Base-by-base conservation (phyloP, 164 flowering plant genomes). In the Litsea cubeba region DNA sequence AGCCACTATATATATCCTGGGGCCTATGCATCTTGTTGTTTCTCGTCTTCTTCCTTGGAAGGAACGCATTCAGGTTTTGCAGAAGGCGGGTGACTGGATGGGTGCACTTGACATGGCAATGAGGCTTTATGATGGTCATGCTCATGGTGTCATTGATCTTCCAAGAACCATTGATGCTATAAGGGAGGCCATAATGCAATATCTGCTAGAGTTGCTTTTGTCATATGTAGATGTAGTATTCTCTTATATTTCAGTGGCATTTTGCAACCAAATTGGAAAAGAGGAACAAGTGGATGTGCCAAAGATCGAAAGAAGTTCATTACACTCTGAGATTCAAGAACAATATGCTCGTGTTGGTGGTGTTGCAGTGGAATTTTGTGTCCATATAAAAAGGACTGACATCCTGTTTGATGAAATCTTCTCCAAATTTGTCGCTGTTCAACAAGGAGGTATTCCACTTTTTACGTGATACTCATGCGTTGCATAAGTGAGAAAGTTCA, bases 61-160 rank as follows among this genome's bases (percentile, higher is more conserved):
- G 80, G 99, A 95, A 74, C 83, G 97, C 3, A 90, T 95, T 79
- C 93, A 90, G 82, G 99, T 92, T 81, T 77, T 95, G 79, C 83
- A 89, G 58, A 93, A 79, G 83, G 96, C 97, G 62, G 99, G 99
- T 82, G 99, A 95, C 78, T 95, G 99, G 99, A 93, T 91, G 97
- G 97, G 99, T 83, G 95, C 99, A 71, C 80, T 95, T 74, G 94
- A 90, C 86, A 95, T 95, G 99, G 91, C 96, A 76, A 87, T 93
- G 90, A 87, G 92, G 70, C 91, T 93, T 50, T 95, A 89, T 86
- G 97, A 95, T 90, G 99, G 98, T 62, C 87, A 91, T 70, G 88
- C 98, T 68, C 96, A 91, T 81, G 99, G 95, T 72, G 97, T 95
- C 72, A 84, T 95, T 79, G 99, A 95, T 78, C 97, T 95, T 82